Evolutionary conservation across 805 yeast genomes (phyloP), one percentile per base, ranked within the genome.

Genomic region (Schizosaccharomyces osmophilus): DNA sequence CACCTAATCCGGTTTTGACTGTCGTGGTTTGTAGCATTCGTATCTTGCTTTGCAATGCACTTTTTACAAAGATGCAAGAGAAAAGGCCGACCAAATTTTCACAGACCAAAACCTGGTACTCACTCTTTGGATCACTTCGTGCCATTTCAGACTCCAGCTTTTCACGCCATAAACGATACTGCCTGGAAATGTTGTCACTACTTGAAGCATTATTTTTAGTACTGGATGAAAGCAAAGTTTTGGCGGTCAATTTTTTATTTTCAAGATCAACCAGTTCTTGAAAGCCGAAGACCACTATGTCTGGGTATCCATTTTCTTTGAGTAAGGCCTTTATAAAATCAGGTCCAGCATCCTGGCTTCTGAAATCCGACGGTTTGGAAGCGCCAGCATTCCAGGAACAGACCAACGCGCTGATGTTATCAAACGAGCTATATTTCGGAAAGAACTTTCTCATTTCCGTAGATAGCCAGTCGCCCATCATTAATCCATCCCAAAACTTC

Each of bases 1-100:
- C 98, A 41, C 95, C 95, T 60, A 90, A 77, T 0, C 98, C 98
- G 0, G 97, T 89, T 67, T 90, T 90, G 66, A 87, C 89, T 48
- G 82, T 79, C 43, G 84, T 78, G 0, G 89, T 82, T 66, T 82
- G 85, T 32, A 88, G 75, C 59, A 80, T 78, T 54, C 79, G 76
- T 42, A 88, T 77, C 59, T 77, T 74, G 11, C 75, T 72, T 4
- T 78, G 68, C 62, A 80, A 78, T 1, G 74, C 70, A 54, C 79
- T 79, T 63, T 79, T 80, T 4, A 82, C 79, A 69, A 82, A 89
- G 26, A 93, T 73, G 64, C 88, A 73, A 55, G 84, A 69, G 26
- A 86, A 79, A 17, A 90, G 76, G 1, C 97, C 97, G 22, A 96
- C 97, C 63, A 90, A 72, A 67, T 87, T 95, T 64, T 83, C 87